Conservation (phyloP, 2,329 filamentous ascomycete species). For the Zymoseptoria tritici region DNA sequence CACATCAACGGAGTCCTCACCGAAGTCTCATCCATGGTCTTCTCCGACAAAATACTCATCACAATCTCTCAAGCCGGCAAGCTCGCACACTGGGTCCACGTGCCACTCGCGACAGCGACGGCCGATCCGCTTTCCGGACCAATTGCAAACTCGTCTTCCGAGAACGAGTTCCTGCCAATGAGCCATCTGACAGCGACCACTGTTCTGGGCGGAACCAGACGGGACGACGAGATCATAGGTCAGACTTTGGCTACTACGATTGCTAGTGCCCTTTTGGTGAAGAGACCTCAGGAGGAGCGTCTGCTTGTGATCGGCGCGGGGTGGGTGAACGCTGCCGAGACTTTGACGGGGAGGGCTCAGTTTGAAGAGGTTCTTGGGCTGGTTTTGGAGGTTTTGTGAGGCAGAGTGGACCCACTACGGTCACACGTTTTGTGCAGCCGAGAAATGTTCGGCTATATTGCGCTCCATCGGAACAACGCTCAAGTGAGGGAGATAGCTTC, state of each 20-base stretch:
- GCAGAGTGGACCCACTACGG: background rate
- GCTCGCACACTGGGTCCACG: slow-evolving; percentile 90
- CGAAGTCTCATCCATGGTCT: slow-evolving; percentile 63
- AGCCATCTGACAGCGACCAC: slow-evolving; percentile 79
- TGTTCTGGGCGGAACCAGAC: slow-evolving; percentile 72
- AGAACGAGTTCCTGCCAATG: slow-evolving; percentile 62
- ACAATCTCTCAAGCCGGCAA: slow-evolving; percentile 81
- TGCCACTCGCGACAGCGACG: slow-evolving; percentile 64
- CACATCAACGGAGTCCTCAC: slow-evolving; percentile 62
- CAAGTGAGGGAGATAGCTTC: background rate
- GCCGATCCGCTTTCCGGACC: slow-evolving; percentile 52
- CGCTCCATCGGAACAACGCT: background rate
- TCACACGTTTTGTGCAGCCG: background rate
- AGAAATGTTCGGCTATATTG: background rate
- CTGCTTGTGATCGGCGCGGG: slow-evolving; percentile 54
- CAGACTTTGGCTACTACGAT: slow-evolving; percentile 88
- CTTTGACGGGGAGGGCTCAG: slow-evolving; percentile 29
- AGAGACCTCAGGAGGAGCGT: slow-evolving; percentile 56
- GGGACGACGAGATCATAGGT: slow-evolving; percentile 67
- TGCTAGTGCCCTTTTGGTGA: slow-evolving; percentile 67
- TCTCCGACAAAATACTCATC: slow-evolving; percentile 84
- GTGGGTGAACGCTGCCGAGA: slow-evolving; percentile 35
- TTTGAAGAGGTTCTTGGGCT: slow-evolving; percentile 34
- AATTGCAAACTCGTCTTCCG: slow-evolving; percentile 35
- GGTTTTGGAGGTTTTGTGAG: slow-evolving; percentile 24